A percentile compares a stretch with the other conserved stretches of the same genome.
These are phyloP conservation scores for Talaromyces sp. DNA, from an alignment of 2,329 filamentous ascomycete genomes.

Conservation along the genomic window DNA sequence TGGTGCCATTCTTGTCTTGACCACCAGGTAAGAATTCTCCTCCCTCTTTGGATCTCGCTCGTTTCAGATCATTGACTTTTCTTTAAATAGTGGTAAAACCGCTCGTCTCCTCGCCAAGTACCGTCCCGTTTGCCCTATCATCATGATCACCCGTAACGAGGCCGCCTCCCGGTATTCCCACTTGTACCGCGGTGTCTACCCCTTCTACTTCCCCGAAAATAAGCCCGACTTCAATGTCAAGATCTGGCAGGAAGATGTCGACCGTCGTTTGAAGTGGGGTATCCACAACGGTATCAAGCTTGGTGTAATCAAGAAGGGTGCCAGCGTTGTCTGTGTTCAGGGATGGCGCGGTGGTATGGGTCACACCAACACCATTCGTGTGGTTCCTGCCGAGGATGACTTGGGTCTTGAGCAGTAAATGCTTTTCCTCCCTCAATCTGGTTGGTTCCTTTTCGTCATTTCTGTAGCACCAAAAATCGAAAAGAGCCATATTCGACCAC, in stretches of 20 bases:
- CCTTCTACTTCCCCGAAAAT: constrained; percentile 86
- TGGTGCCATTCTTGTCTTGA: constrained; percentile 91
- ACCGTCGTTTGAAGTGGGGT: constrained; percentile 96
- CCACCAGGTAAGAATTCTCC: constrained; percentile 66
- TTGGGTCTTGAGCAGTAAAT: constrained; percentile 32
- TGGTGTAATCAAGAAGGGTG: constrained; percentile 73
- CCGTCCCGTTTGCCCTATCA: constrained; percentile 96
- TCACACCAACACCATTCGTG: constrained; percentile 62
- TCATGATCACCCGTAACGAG: constrained; percentile 93
- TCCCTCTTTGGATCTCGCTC: background rate
- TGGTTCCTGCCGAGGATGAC: constrained; percentile 49
- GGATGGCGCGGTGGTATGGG: constrained; percentile 67
- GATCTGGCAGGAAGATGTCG: constrained; percentile 99
- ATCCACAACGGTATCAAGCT: constrained; percentile 83
- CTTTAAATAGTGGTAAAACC: constrained; percentile 68
- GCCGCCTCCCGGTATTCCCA: constrained; percentile 86
- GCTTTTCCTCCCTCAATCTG: background rate
- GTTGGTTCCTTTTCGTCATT: background rate
- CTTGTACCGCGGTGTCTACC: constrained; percentile 96
- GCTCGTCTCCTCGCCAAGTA: constrained; percentile 97
- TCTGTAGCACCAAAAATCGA: background rate
- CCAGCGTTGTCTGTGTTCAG: constrained; percentile 65
- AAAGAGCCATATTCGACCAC: constrained; percentile 3
- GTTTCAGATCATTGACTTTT: constrained; percentile 21
- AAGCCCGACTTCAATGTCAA: constrained; percentile 93